These are phyloP conservation scores for Ogataea paraovalis DNA, from an alignment of 805 yeast genomes.

Conservation along the genomic window DNA sequence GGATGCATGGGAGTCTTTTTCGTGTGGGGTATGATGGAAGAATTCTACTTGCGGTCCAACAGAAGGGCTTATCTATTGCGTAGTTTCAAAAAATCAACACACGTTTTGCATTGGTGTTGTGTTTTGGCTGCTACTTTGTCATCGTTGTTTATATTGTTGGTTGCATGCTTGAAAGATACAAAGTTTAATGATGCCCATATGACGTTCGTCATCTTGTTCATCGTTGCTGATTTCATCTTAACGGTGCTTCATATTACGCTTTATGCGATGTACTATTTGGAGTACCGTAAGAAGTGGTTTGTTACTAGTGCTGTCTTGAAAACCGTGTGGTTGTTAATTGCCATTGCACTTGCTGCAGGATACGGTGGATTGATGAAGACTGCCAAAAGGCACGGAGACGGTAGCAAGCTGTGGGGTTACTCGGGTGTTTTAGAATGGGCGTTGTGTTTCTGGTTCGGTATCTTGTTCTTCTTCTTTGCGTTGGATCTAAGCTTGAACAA, in stretches of 20 bases:
- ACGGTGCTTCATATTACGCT: slow-evolving; percentile 41
- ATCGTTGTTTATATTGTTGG: slow-evolving; percentile 69
- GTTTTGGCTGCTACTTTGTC: slow-evolving; percentile 30
- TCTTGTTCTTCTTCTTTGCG: slow-evolving; percentile 57
- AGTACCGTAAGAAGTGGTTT: slow-evolving; percentile 24
- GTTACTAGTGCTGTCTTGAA: slow-evolving; percentile 51
- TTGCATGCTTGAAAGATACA: slow-evolving; percentile 67
- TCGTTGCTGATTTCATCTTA: slow-evolving; percentile 58
- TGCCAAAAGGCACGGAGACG: slow-evolving; percentile 18
- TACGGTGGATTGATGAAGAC: slow-evolving; percentile 44
- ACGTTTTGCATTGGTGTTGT: slow-evolving; percentile 21
- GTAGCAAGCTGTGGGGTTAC: slow-evolving; percentile 38
- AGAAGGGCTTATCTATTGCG: slow-evolving; percentile 48
- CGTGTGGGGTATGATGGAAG: slow-evolving; percentile 58
- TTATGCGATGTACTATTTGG: slow-evolving; percentile 33
- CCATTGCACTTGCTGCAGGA: slow-evolving; percentile 62
- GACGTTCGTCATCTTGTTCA: slow-evolving; percentile 69
- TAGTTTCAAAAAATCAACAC: slow-evolving; percentile 27
- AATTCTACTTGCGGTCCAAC: slow-evolving; percentile 54
- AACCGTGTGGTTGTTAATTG: slow-evolving; percentile 59
- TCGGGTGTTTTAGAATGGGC: slow-evolving; percentile 82
- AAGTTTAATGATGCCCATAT: slow-evolving; percentile 53
- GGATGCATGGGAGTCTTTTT: slow-evolving; percentile 76
- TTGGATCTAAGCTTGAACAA: slow-evolving; percentile 48
- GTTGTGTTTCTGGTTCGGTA: slow-evolving; percentile 79